Conservation (phyloP, 225 moss, liverwort and hornwort species). For the Rhytidiadelphus loreus region DNA sequence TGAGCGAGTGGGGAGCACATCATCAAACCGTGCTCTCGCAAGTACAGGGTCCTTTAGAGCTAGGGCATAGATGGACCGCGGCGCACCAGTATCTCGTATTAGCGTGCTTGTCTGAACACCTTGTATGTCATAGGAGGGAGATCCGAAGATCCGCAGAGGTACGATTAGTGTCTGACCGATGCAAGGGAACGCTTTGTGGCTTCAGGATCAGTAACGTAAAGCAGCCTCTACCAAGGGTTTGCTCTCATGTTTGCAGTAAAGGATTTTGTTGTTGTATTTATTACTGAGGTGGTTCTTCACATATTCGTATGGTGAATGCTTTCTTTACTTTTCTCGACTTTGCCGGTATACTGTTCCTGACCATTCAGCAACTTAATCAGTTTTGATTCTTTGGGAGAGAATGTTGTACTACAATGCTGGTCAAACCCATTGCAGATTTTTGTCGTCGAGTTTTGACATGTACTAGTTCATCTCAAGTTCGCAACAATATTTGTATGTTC, state of each 20-base stretch:
- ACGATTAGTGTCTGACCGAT: slow-evolving; percentile 14
- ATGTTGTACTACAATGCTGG: not conserved
- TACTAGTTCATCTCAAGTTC: not conserved
- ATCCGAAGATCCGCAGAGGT: slow-evolving; percentile 14
- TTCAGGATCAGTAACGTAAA: slow-evolving; percentile 10
- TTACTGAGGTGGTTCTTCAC: not conserved
- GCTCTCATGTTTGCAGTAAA: slow-evolving; percentile 18
- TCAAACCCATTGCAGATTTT: not conserved
- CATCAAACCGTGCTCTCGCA: slow-evolving; percentile 32
- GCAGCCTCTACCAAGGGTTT: slow-evolving; percentile 11
- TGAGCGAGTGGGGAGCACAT: slow-evolving; percentile 23
- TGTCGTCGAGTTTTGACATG: not conserved
- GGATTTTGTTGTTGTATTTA: not conserved
- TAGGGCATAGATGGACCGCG: slow-evolving; percentile 23
- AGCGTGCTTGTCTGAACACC: slow-evolving; percentile 13
- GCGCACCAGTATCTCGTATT: slow-evolving; percentile 16
- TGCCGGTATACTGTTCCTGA: not conserved
- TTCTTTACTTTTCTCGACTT: not conserved
- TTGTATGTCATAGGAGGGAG: slow-evolving; percentile 9
- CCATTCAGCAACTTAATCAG: not conserved
- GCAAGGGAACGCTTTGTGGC: not conserved
- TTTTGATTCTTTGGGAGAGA: not conserved
- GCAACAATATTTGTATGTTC: not conserved
- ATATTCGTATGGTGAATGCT: not conserved
- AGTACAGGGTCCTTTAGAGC: slow-evolving; percentile 21